Evolutionary conservation across 176 grass and related monocot species (phyloP).

Genomic region (Lolium perenne): DNA sequence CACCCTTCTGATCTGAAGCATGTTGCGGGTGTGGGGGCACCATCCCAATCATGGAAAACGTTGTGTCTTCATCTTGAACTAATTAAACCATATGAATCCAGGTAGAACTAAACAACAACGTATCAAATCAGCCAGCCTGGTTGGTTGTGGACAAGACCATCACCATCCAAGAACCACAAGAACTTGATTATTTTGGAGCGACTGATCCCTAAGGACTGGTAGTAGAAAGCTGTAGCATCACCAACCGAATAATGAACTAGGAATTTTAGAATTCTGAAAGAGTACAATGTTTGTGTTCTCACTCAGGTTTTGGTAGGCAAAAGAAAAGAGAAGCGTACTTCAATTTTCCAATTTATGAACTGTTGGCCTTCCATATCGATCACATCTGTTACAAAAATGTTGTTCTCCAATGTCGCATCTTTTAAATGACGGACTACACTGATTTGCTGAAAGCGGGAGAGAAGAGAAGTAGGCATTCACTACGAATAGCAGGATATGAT

Average conservation of each 20-base stretch:
- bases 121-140: slow-evolving; percentile 17
- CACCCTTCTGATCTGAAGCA: slow-evolving; percentile 1
- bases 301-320: not conserved
- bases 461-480: no score
- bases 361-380: not conserved
- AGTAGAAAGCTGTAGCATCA: slow-evolving; percentile 6
- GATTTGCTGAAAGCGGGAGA: no score
- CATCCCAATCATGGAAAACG: not conserved
- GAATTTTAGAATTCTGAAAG: not conserved
- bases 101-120: not conserved
- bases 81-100: not conserved
- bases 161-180: slow-evolving; percentile 5
- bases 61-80: slow-evolving; percentile 17
- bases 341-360: not conserved
- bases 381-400: no score
- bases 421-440: no score
- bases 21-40: not conserved
- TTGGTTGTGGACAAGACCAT: not conserved
- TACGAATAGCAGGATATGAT: no score
- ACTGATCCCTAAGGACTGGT: not conserved
- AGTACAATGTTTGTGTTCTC: not conserved
- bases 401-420: no score
- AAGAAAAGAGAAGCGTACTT: not conserved
- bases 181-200: slow-evolving; percentile 7
- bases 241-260: not conserved